Percentiles rank a stretch among this genome's conserved stretches.
These are phyloP conservation scores for Metschnikowia borealis DNA, from an alignment of 805 yeast species.

Conservation along the genomic window DNA sequence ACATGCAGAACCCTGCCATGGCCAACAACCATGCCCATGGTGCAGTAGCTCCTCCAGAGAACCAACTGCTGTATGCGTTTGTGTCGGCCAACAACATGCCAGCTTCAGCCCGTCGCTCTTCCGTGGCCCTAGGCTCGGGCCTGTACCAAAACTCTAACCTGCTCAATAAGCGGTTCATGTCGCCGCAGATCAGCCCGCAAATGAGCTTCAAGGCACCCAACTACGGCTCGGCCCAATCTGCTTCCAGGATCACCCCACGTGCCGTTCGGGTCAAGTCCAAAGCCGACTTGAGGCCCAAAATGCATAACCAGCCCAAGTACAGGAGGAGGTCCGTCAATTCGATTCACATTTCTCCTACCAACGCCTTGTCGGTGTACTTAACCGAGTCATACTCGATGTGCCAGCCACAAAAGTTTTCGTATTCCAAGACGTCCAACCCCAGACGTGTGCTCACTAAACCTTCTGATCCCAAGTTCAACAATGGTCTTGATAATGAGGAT, in stretches of 20 bases:
- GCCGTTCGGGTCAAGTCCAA: slow-evolving; percentile 39
- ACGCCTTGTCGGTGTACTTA: slow-evolving; percentile 72
- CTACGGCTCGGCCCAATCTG: not conserved
- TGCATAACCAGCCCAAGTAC: slow-evolving; percentile 62
- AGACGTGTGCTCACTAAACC: slow-evolving; percentile 91
- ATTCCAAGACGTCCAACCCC: slow-evolving; percentile 83
- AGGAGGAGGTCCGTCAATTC: slow-evolving; percentile 66
- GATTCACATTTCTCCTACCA: slow-evolving; percentile 69
- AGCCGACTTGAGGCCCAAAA: slow-evolving; percentile 56
- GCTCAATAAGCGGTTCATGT: slow-evolving; percentile 11
- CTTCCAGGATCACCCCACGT: slow-evolving; percentile 40
- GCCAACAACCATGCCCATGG: not conserved
- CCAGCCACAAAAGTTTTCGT: slow-evolving; percentile 71
- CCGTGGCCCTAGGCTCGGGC: slow-evolving; percentile 22
- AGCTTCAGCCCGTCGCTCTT: slow-evolving; percentile 15
- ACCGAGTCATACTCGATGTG: slow-evolving; percentile 81
- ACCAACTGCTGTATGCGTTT: slow-evolving; percentile 1
- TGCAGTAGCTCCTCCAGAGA: slow-evolving; percentile 3
- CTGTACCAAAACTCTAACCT: slow-evolving; percentile 16
- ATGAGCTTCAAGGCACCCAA: not conserved
- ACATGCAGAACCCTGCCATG: not conserved
- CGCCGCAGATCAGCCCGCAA: slow-evolving; percentile 10
- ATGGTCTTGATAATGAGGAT: slow-evolving; percentile 84
- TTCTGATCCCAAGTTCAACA: slow-evolving; percentile 71
- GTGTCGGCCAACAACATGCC: slow-evolving; percentile 2